A percentile compares a stretch with the other conserved stretches of the same genome.
Evolutionary conservation across 495 filamentous ascomycete genomes (phyloP).

Genomic region (Eremomyces bilateralis): DNA sequence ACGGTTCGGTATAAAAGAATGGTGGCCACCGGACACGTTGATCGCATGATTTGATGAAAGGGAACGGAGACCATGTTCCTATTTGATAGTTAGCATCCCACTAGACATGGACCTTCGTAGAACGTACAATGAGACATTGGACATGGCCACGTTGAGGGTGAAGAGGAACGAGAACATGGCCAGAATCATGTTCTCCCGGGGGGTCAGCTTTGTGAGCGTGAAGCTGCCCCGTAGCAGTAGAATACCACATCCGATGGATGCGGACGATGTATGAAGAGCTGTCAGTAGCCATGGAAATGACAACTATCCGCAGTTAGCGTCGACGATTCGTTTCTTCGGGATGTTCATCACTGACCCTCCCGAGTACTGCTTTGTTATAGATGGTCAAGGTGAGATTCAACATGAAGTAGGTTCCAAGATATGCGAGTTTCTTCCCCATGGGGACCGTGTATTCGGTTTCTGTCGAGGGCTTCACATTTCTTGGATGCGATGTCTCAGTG

Average conservation of each 20-base stretch:
- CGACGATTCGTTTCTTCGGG: background rate
- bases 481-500: too few relatives aligned
- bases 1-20: slow-evolving; percentile 31
- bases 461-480: too few relatives aligned
- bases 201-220: slow-evolving; percentile 23
- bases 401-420: slow-evolving; percentile 27
- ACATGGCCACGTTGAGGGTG: slow-evolving; percentile 37
- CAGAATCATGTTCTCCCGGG: slow-evolving; percentile 24
- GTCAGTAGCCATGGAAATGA: slow-evolving; percentile 36
- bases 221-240: slow-evolving; percentile 26
- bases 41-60: slow-evolving; percentile 37
- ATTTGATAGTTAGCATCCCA: too few relatives aligned
- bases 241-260: slow-evolving; percentile 27
- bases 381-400: slow-evolving; percentile 31
- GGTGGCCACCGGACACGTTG: slow-evolving; percentile 31
- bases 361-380: slow-evolving; percentile 32
- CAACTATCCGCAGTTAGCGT: slow-evolving; percentile 17
- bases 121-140: slow-evolving; percentile 28
- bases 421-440: slow-evolving; percentile 19
- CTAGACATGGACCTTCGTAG: background rate
- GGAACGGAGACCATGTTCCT: slow-evolving; percentile 33
- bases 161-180: slow-evolving; percentile 32
- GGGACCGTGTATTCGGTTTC: slow-evolving; percentile 15
- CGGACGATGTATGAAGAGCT: slow-evolving; percentile 27
- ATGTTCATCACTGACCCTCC: slow-evolving; percentile 18